A percentile compares a stretch with the other conserved stretches of the same genome.
phyloP scores from a whole-genome alignment of 805 yeast genomes.

The Monosporozyma unispora region DNA sequence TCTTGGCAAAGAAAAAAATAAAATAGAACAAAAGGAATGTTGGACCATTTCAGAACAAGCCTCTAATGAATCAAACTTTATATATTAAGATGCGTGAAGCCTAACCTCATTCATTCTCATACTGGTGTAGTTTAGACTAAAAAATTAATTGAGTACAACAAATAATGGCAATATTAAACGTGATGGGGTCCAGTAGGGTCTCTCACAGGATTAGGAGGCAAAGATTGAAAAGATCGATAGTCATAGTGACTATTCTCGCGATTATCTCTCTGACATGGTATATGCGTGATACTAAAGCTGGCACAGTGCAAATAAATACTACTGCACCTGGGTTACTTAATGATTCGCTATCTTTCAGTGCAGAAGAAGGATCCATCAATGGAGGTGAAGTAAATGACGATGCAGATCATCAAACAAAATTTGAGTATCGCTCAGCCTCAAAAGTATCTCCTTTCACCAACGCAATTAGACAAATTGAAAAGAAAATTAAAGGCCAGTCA shows the following conservation, averaged over 20 bases:
- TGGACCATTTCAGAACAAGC: background rate
- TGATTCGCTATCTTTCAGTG: background rate
- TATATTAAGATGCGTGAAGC: background rate
- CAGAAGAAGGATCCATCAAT: background rate
- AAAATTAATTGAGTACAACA: background rate
- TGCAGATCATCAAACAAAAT: no score
- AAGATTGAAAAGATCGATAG: background rate
- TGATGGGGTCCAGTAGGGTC: background rate
- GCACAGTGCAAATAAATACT: background rate
- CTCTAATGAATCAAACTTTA: background rate
- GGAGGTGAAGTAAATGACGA: background rate
- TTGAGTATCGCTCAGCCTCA: background rate
- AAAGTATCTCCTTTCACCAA: background rate
- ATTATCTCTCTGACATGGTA: background rate
- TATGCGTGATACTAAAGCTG: background rate
- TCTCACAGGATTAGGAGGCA: background rate
- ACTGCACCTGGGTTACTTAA: background rate
- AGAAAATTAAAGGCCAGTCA: background rate
- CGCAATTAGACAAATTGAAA: background rate
- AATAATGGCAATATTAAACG: background rate
- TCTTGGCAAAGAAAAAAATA: background rate
- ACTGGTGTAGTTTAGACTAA: background rate
- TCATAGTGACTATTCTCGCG: background rate
- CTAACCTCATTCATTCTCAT: background rate
- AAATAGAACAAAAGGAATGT: background rate